Percentiles rank a stretch among this genome's conserved stretches.
Conservation (phyloP, 768 basidiomycete species). For the Gautieria morchelliformis region DNA sequence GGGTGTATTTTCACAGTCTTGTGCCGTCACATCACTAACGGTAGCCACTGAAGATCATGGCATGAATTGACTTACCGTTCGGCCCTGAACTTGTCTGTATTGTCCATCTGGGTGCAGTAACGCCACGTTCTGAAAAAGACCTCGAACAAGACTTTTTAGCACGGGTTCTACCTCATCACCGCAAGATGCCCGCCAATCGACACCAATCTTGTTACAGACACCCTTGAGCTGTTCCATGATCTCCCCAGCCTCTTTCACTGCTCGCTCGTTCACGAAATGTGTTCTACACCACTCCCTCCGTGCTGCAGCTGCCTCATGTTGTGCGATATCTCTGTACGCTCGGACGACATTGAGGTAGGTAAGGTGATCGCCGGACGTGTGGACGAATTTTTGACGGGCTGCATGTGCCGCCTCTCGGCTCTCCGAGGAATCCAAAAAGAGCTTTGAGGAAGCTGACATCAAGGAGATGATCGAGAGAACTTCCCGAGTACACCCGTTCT, state of each 20-base stretch:
- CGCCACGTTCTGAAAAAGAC: slow-evolving; percentile 77
- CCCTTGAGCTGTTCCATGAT: slow-evolving; percentile 72
- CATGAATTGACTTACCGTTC: slow-evolving; percentile 35
- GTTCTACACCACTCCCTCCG: slow-evolving; percentile 74
- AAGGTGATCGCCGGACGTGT: slow-evolving; percentile 84
- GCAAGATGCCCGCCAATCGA: slow-evolving; percentile 51
- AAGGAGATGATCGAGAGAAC: slow-evolving; percentile 80
- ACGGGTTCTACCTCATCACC: slow-evolving; percentile 62
- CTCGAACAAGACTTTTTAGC: slow-evolving; percentile 61
- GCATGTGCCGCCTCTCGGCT: slow-evolving; percentile 64
- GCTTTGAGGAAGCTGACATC: slow-evolving; percentile 68
- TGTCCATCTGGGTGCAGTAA: slow-evolving; percentile 75
- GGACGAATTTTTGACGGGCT: slow-evolving; percentile 68
- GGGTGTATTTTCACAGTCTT: slow-evolving; percentile 87
- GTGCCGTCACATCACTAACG: slow-evolving; percentile 13
- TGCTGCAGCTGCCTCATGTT: slow-evolving; percentile 34
- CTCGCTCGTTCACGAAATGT: slow-evolving; percentile 76
- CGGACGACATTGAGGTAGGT: slow-evolving; percentile 80
- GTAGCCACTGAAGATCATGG: not conserved
- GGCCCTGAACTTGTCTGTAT: slow-evolving; percentile 77
- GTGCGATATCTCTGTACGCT: slow-evolving; percentile 65
- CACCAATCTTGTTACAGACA: slow-evolving; percentile 47
- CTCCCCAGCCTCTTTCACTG: slow-evolving; percentile 66
- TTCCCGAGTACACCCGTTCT: slow-evolving; percentile 63
- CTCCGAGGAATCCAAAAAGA: slow-evolving; percentile 71